phyloP scores from a whole-genome alignment of 306 rosid genomes.

The Comarum palustre region DNA sequence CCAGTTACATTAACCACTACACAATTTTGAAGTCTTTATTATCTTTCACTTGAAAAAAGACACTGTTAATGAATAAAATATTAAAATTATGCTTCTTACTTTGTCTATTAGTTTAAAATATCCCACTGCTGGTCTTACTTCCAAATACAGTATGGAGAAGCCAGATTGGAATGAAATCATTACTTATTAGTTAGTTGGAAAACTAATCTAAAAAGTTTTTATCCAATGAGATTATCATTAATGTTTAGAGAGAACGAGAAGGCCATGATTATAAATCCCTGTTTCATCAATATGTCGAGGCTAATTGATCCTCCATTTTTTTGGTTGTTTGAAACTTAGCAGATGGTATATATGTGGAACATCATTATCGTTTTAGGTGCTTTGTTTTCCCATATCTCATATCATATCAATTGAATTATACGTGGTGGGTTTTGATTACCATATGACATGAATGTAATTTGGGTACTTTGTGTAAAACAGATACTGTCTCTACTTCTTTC shows the following conservation, averaged over 20 bases:
- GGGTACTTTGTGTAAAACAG: conserved; percentile 40
- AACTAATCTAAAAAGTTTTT: conserved; percentile 3
- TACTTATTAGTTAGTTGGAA: conserved; percentile 29
- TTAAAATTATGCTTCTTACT: conserved; percentile 1
- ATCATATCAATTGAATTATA: conserved; percentile 1
- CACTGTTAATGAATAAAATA: conserved; percentile 8
- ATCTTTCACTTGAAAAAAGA: conserved; percentile 14
- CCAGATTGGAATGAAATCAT: conserved; percentile 22
- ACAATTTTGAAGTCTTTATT: neutral
- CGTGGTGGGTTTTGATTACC: neutral
- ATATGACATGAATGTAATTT: neutral
- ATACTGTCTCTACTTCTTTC: conserved; percentile 56
- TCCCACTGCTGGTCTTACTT: conserved; percentile 26
- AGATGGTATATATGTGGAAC: conserved; percentile 32
- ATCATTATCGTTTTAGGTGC: conserved; percentile 35
- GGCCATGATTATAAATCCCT: conserved; percentile 16
- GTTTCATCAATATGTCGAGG: conserved; percentile 17
- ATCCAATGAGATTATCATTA: conserved; percentile 36
- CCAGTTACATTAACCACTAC: neutral
- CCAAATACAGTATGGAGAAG: conserved; percentile 32
- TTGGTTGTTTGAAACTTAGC: conserved; percentile 18
- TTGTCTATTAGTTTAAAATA: conserved; percentile 16
- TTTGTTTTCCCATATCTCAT: conserved; percentile 13
- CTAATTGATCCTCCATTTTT: neutral
- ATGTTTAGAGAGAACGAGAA: conserved; percentile 51